These are phyloP conservation scores for Penicillium pancosmium DNA, from an alignment of 495 filamentous ascomycete species.

Conservation along the genomic window DNA sequence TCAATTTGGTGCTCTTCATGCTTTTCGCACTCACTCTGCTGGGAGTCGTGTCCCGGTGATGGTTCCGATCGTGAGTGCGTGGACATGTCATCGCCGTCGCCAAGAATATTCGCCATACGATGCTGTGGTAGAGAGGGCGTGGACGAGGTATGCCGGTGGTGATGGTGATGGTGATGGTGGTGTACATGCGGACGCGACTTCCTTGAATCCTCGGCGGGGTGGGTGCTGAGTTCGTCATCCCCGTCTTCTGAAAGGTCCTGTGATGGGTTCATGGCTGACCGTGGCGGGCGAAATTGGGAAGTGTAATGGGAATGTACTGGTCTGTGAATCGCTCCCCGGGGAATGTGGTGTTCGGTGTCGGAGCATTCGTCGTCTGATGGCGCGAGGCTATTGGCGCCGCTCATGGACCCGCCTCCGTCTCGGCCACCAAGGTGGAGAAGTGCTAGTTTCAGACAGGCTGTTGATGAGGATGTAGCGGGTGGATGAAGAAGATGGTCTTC, in stretches of 20 bases:
- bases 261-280: slow-evolving; percentile 18
- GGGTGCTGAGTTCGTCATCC: slow-evolving; percentile 54
- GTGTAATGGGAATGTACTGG: neutral
- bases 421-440: slow-evolving; percentile 45
- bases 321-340: neutral
- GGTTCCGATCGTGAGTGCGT: slow-evolving; percentile 3
- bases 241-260: slow-evolving; percentile 51
- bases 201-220: slow-evolving; percentile 26
- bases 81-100: slow-evolving; percentile 34
- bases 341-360: slow-evolving; percentile 16
- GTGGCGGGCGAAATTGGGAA: slow-evolving; percentile 12
- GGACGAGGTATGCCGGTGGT: slow-evolving; percentile 21
- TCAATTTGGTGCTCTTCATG: slow-evolving; percentile 14
- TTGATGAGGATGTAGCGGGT: slow-evolving; percentile 27
- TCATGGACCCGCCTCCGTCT: slow-evolving; percentile 48
- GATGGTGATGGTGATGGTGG: slow-evolving; percentile 24
- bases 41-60: neutral
- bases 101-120: slow-evolving; percentile 45
- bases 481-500: slow-evolving; percentile 42
- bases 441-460: slow-evolving; percentile 30
- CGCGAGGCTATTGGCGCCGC: slow-evolving; percentile 44
- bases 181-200: slow-evolving; percentile 31
- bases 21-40: slow-evolving; percentile 3
- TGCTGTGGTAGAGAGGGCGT: slow-evolving; percentile 38
- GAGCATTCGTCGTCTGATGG: slow-evolving; percentile 46